phyloP scores from a whole-genome alignment of 2,329 filamentous ascomycete genomes.

The Fusarium sterilihyphosum region DNA sequence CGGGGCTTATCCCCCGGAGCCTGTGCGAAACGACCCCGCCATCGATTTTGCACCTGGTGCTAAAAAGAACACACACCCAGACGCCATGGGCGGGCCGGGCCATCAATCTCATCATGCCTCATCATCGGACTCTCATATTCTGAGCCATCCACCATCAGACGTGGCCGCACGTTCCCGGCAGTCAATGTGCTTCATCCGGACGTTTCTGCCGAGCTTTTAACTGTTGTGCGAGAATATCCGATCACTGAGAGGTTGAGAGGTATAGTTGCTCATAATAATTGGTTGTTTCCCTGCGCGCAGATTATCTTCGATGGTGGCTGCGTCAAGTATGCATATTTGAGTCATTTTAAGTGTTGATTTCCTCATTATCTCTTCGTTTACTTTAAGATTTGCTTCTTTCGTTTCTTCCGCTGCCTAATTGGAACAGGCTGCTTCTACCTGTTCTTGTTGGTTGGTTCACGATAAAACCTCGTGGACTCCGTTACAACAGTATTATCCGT shows the following conservation, averaged over 20 bases:
- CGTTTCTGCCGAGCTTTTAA: conserved; percentile 1
- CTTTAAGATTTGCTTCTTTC: background rate
- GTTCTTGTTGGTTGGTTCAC: background rate
- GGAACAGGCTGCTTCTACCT: background rate
- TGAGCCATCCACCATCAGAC: conserved; percentile 40
- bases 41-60: background rate
- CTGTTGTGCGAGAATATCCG: conserved; percentile 3
- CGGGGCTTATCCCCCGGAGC: conserved; percentile 28
- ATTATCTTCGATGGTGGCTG: conserved; percentile 36
- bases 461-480: background rate
- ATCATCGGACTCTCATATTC: conserved; percentile 13
- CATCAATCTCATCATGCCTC: conserved; percentile 18
- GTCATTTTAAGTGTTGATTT: conserved; percentile 33
- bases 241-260: background rate
- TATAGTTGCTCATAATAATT: background rate
- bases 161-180: conserved; percentile 34
- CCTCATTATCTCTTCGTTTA: background rate
- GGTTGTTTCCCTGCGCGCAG: conserved; percentile 12
- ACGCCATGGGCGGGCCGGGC: conserved; percentile 28
- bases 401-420: conserved; percentile 10
- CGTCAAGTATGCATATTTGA: conserved; percentile 30
- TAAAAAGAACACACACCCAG: conserved; percentile 1
- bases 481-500: background rate
- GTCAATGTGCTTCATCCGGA: background rate
- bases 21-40: conserved; percentile 29